Evolutionary conservation across 257 asterid genomes (phyloP), one percentile per base, ranked within the genome.

Genomic region (Thymus quinquecostatus): DNA sequence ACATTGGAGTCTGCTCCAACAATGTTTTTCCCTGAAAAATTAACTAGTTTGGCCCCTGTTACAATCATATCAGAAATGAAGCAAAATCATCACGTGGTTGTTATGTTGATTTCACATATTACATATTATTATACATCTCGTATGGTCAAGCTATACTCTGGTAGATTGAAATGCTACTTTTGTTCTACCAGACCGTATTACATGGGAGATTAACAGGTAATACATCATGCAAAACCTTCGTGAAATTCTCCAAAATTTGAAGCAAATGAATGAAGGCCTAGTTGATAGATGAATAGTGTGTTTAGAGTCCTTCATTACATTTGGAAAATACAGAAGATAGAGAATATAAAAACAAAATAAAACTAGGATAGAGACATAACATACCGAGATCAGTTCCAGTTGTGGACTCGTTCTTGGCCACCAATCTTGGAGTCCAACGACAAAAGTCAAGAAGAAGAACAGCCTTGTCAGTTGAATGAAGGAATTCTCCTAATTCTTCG

Each of bases 381-480:
- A 62, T 82, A 89, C 92, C 84, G 32, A 78, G 64, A 80, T 38
- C 80, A 79, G 54, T 73, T 80, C 62, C 81, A 9, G 81, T 72
- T 41, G 29, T 67, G 61, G 75, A 77, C 66, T 70, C 76, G 50
- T 86, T 84, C 74, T 27, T 69, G 43, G 85, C 79, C 72, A 91
- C 79, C 84, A 94, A 81, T 50, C 75, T 83, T 54, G 83, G 84
- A 64, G 90, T 84, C 99, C 99, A 94, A 70, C 94, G 97, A 86
- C 97, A 94, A 70, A 87, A 85, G 44, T 94, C 97, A 40, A 79
- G 76, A 60, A 94, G 97, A 84, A 94, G 79, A 71, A 94, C 81
- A 78, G 92, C 87, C 84, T 88, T 94, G 81, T 91, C 99, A 51
- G 95, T 85, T 79, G 97, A 89, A 79, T 77, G 84, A 82, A 91